phyloP scores from a whole-genome alignment of 2,329 filamentous ascomycete genomes.

The Fusarium guadeloupense region DNA sequence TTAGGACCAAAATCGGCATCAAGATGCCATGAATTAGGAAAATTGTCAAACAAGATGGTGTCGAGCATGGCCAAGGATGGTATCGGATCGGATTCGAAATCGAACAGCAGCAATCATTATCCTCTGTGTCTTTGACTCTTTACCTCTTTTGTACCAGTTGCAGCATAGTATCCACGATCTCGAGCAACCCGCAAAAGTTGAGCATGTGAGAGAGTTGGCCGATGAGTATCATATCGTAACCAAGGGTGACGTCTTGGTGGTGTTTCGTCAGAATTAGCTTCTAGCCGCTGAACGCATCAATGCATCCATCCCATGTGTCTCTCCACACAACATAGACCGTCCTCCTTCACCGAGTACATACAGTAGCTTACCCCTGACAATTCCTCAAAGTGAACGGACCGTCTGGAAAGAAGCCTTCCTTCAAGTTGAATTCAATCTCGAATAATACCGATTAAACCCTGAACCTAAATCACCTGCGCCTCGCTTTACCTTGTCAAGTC shows the following conservation, averaged over 20 bases:
- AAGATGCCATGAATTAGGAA: constrained; percentile 28
- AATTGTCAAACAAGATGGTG: constrained; percentile 21
- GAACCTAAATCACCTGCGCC: constrained; percentile 6
- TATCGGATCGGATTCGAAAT: background rate
- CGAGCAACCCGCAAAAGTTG: constrained; percentile 4
- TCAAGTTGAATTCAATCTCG: background rate
- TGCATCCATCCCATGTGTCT: constrained; percentile 7
- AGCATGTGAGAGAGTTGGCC: constrained; percentile 25
- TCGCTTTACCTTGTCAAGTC: constrained; percentile 17
- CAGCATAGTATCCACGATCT: constrained; percentile 17
- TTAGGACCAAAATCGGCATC: constrained; percentile 24
- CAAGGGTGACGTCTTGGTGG: constrained; percentile 31
- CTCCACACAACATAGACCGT: background rate
- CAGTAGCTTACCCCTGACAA: background rate
- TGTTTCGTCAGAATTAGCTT: constrained; percentile 36
- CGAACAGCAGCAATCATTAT: background rate
- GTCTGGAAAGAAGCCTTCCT: background rate
- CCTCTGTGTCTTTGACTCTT: background rate
- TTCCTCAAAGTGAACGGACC: background rate
- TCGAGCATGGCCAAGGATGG: constrained; percentile 9
- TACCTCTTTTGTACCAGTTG: background rate
- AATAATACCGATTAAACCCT: constrained; percentile 1
- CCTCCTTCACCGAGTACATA: background rate
- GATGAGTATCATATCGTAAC: constrained; percentile 9
- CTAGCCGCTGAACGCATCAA: constrained; percentile 40